Evolutionary conservation across 768 basidiomycete species (phyloP).

Genomic region (Cyclocybe cylindracea): DNA sequence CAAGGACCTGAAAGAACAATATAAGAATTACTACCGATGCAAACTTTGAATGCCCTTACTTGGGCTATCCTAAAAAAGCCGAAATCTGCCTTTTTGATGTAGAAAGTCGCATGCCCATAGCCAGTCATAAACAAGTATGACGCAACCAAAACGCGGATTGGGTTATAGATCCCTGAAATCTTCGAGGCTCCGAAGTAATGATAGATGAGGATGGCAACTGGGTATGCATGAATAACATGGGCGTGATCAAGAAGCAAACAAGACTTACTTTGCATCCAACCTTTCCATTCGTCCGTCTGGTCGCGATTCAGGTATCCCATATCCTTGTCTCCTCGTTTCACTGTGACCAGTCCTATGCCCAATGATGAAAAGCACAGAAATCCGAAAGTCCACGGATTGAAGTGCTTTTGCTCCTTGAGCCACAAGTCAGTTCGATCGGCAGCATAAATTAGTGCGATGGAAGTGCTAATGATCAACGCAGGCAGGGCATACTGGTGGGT

Average conservation of each 20-base stretch:
- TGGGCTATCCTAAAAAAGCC: constrained; percentile 75
- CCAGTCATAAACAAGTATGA: constrained; percentile 93
- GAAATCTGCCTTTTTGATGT: constrained; percentile 88
- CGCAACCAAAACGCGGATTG: constrained; percentile 85
- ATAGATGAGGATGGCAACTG: constrained; percentile 89
- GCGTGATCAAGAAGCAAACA: not conserved
- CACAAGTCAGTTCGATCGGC: constrained; percentile 88
- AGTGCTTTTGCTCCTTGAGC: constrained; percentile 89
- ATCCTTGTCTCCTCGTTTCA: constrained; percentile 78
- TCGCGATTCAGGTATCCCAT: constrained; percentile 88
- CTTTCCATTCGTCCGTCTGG: constrained; percentile 97
- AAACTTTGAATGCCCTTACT: constrained; percentile 32
- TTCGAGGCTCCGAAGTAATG: constrained; percentile 91
- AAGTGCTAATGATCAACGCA: constrained; percentile 62
- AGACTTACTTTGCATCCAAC: constrained; percentile 92
- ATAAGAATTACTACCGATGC: constrained; percentile 4
- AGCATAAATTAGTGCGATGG: constrained; percentile 67
- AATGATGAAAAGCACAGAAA: constrained; percentile 58
- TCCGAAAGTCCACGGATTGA: constrained; percentile 66
- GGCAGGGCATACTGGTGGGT: constrained; percentile 30
- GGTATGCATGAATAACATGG: constrained; percentile 1
- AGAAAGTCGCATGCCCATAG: constrained; percentile 87
- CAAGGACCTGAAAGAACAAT: constrained; percentile 52
- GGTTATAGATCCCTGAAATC: constrained; percentile 91
- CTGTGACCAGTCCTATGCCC: constrained; percentile 58